Evolutionary conservation across 1,139 yeast species (phyloP).

Genomic region (Debaryomyces fabryi): DNA sequence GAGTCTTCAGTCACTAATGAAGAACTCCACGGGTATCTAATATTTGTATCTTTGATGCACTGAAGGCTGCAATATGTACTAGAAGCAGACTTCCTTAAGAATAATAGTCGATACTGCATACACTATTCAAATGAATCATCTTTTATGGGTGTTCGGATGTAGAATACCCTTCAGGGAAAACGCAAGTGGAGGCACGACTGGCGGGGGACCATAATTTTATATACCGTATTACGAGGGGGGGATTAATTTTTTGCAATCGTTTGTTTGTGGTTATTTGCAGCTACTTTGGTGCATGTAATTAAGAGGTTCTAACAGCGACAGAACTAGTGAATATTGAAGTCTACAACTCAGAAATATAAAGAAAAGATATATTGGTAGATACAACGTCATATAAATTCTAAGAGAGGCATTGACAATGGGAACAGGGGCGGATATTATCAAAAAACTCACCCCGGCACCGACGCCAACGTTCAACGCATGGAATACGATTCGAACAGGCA

Average conservation of each 20-base stretch:
- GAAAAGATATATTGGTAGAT: background rate
- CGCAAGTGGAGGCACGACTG: background rate
- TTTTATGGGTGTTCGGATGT: background rate
- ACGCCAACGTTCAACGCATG: conserved; percentile 21
- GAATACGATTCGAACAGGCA: conserved; percentile 15
- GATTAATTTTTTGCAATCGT: background rate
- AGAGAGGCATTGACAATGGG: conserved; percentile 1
- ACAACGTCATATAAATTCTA: background rate
- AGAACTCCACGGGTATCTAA: background rate
- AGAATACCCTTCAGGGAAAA: background rate
- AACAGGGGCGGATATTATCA: conserved; percentile 9
- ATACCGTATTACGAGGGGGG: background rate
- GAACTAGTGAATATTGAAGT: background rate
- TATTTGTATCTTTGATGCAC: background rate
- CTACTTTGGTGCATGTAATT: background rate
- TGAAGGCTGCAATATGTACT: background rate
- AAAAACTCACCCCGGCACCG: conserved; percentile 22
- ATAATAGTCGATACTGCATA: background rate
- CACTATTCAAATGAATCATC: background rate
- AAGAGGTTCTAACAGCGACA: background rate
- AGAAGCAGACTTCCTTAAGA: background rate
- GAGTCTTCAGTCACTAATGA: background rate
- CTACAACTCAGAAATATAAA: background rate
- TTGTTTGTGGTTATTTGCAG: conserved; percentile 7
- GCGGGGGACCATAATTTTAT: background rate